Conservation (phyloP, 179 eudicot species). For the Spinacia oleracea region DNA sequence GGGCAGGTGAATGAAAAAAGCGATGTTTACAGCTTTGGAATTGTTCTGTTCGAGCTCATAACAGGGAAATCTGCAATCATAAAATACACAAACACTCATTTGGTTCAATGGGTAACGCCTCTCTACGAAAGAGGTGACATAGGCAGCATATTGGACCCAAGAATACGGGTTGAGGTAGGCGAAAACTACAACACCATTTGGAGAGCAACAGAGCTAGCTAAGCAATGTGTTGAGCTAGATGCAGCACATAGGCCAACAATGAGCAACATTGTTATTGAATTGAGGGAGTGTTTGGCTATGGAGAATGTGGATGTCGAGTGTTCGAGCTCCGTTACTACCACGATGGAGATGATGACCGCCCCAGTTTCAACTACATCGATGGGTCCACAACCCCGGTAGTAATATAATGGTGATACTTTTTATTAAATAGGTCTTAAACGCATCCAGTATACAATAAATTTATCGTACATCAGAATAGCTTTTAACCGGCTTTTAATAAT, state of each 20-base stretch:
- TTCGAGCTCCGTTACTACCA: neutral
- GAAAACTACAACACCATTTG: constrained; percentile 30
- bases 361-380: neutral
- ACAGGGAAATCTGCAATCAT: constrained; percentile 31
- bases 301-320: constrained; percentile 7
- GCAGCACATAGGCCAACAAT: constrained; percentile 31
- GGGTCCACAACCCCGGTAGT: constrained; percentile 15
- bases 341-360: constrained; percentile 9
- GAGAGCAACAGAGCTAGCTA: constrained; percentile 30
- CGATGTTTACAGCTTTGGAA: constrained; percentile 39
- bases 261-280: constrained; percentile 25
- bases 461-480: too few species aligned
- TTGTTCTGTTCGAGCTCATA: constrained; percentile 34
- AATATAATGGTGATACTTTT: constrained; percentile 11
- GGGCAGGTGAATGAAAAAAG: constrained; percentile 33
- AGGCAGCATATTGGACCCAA: constrained; percentile 28
- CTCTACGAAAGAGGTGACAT: constrained; percentile 35
- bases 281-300: constrained; percentile 33
- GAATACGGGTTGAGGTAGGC: constrained; percentile 18
- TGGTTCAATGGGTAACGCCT: constrained; percentile 33
- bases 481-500: too few species aligned
- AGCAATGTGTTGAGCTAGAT: constrained; percentile 28
- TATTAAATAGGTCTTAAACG: too few species aligned
- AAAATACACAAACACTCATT: neutral
- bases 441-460: too few species aligned